phyloP scores from a whole-genome alignment of 2,329 filamentous ascomycete species.

The Cladobotryum protrusum region DNA sequence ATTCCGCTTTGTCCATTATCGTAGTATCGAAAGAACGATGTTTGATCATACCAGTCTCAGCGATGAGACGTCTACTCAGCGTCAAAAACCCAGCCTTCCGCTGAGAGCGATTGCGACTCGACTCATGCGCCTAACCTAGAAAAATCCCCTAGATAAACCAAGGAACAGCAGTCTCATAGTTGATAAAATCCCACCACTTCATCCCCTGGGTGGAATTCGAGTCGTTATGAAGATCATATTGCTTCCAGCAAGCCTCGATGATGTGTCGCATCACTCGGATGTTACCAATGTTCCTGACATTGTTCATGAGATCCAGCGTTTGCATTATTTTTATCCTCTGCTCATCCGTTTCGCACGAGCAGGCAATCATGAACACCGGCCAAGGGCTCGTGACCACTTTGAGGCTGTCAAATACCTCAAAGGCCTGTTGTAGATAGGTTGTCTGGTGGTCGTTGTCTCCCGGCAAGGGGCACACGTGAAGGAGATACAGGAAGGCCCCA shows the following conservation, averaged over 20 bases:
- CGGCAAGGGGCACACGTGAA: slow-evolving; percentile 22
- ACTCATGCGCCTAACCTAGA: too few relatives aligned
- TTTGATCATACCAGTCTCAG: too few relatives aligned
- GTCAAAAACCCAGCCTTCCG: too few relatives aligned
- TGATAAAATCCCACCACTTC: slow-evolving; percentile 10
- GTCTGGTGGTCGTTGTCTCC: slow-evolving; percentile 13
- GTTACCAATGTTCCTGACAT: slow-evolving; percentile 39
- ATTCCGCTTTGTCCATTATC: too few relatives aligned
- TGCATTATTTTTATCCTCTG: slow-evolving; percentile 35
- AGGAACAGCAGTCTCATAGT: slow-evolving; percentile 9
- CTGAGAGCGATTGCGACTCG: too few relatives aligned
- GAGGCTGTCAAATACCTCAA: slow-evolving; percentile 30
- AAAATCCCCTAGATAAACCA: slow-evolving; percentile 7
- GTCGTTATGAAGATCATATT: slow-evolving; percentile 35
- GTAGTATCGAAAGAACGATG: too few relatives aligned
- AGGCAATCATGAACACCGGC: slow-evolving; percentile 43
- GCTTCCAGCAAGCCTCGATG: slow-evolving; percentile 41
- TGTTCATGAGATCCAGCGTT: slow-evolving; percentile 36
- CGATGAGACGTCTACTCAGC: too few relatives aligned
- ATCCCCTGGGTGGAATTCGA: slow-evolving; percentile 20
- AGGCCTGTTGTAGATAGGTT: slow-evolving; percentile 27
- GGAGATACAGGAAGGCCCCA: slow-evolving; percentile 40
- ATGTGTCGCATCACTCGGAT: slow-evolving; percentile 37
- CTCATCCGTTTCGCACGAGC: slow-evolving; percentile 35
- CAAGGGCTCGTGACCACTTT: slow-evolving; percentile 42